Evolutionary conservation across 2,329 filamentous ascomycete species (phyloP).

Genomic region (Colletotrichum siamense): DNA sequence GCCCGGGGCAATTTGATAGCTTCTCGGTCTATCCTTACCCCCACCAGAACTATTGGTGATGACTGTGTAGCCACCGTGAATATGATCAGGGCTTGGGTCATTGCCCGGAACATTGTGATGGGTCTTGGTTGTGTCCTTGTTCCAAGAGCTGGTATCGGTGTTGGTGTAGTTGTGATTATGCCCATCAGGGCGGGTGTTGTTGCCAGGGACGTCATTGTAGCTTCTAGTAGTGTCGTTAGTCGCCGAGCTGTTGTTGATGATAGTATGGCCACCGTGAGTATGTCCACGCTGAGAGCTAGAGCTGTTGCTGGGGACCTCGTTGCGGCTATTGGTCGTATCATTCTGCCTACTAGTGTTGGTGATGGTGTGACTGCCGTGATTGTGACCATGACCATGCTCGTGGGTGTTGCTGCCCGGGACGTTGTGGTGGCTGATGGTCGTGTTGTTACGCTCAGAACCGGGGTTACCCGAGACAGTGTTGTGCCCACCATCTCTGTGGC

Average conservation of each 20-base stretch:
- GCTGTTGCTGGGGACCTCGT: not conserved
- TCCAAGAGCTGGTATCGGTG: not conserved
- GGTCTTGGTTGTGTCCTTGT: not conserved
- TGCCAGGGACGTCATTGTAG: not conserved
- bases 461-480: rapidly evolving
- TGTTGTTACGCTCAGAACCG: not conserved
- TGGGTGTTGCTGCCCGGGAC: not conserved
- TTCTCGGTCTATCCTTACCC: not conserved
- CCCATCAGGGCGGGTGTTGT: not conserved
- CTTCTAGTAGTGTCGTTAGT: not conserved
- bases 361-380: not conserved
- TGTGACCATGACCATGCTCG: not conserved
- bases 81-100: not conserved
- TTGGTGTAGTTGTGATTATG: not conserved
- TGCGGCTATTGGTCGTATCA: rapidly evolving
- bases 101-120: not conserved
- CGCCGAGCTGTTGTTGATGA: not conserved
- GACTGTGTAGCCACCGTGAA: not conserved
- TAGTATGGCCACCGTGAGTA: not conserved
- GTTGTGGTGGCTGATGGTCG: rapidly evolving
- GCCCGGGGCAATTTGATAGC: not conserved
- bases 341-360: not conserved
- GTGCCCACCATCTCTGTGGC: not conserved
- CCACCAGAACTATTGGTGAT: not conserved
- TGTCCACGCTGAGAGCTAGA: not conserved